A percentile compares a stretch with the other conserved stretches of the same genome.
Conservation (phyloP, 2,329 filamentous ascomycete species). For the Fusarium oligoseptatum region DNA sequence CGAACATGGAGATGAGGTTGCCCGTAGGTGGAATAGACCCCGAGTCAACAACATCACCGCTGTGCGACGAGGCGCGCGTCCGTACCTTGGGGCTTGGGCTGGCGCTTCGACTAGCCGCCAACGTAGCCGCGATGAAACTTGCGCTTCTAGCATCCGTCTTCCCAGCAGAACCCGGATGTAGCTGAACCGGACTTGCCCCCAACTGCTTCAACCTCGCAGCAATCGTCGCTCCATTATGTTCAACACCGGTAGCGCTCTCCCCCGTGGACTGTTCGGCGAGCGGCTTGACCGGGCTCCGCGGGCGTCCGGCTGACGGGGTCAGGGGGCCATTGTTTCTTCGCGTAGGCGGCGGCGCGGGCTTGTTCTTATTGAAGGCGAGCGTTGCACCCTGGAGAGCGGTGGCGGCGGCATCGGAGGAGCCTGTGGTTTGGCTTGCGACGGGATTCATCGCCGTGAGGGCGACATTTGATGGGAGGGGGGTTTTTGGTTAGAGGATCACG, state of each 20-base stretch:
- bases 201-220: conserved; percentile 45
- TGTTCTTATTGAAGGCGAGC: conserved; percentile 64
- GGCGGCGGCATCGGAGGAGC: conserved; percentile 56
- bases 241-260: conserved; percentile 47
- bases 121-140: conserved; percentile 68
- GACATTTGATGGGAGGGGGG: conserved; percentile 27
- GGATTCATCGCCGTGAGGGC: conserved; percentile 52
- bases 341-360: conserved; percentile 42
- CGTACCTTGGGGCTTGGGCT: conserved; percentile 52
- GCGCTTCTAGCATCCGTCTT: conserved; percentile 63
- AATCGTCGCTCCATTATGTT: conserved; percentile 38
- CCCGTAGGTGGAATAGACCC: conserved; percentile 72
- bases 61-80: conserved; percentile 45
- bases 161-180: conserved; percentile 29
- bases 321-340: conserved; percentile 56
- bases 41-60: conserved; percentile 58
- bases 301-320: conserved; percentile 55
- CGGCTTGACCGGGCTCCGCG: conserved; percentile 41
- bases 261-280: conserved; percentile 57
- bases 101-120: conserved; percentile 67
- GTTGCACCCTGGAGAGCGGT: conserved; percentile 68
- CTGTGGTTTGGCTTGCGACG: conserved; percentile 48
- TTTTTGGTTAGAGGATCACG: neutral
- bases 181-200: conserved; percentile 36
- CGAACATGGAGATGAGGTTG: conserved; percentile 77